Conservation (phyloP, 2,329 filamentous ascomycete genomes). For the Sclerotinia trifoliorum region DNA sequence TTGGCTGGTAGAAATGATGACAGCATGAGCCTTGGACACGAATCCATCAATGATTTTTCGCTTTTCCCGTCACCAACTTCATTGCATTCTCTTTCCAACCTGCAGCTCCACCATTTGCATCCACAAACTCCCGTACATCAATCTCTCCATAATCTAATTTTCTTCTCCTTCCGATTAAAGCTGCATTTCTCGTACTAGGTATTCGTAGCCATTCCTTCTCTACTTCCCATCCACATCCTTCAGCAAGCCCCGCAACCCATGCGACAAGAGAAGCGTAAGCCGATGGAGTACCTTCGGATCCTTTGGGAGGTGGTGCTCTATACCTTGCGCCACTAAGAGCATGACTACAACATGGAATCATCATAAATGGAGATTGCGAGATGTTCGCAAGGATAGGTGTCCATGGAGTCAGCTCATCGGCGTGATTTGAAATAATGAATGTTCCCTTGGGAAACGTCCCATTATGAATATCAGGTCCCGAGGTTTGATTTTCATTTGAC, state of each 20-base stretch:
- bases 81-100: conserved; percentile 60
- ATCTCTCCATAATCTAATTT: conserved; percentile 36
- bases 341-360: conserved; percentile 95
- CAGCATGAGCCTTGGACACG: background rate
- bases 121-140: conserved; percentile 48
- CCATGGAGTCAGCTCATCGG: conserved; percentile 94
- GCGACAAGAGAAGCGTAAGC: conserved; percentile 81
- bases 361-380: conserved; percentile 77
- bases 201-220: conserved; percentile 88
- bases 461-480: conserved; percentile 46
- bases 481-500: conserved; percentile 17
- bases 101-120: conserved; percentile 54
- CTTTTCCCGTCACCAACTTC: conserved; percentile 56
- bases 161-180: conserved; percentile 65
- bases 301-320: conserved; percentile 59
- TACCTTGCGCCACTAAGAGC: conserved; percentile 73
- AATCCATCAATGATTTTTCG: conserved; percentile 20
- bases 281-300: conserved; percentile 49
- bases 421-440: conserved; percentile 96
- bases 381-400: conserved; percentile 82
- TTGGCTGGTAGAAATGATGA: background rate
- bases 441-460: conserved; percentile 72
- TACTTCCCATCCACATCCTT: conserved; percentile 69
- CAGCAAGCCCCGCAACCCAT: conserved; percentile 70
- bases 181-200: conserved; percentile 85